These are phyloP conservation scores for Fusarium austroafricanum DNA, from an alignment of 2,329 filamentous ascomycete species.

Conservation along the genomic window DNA sequence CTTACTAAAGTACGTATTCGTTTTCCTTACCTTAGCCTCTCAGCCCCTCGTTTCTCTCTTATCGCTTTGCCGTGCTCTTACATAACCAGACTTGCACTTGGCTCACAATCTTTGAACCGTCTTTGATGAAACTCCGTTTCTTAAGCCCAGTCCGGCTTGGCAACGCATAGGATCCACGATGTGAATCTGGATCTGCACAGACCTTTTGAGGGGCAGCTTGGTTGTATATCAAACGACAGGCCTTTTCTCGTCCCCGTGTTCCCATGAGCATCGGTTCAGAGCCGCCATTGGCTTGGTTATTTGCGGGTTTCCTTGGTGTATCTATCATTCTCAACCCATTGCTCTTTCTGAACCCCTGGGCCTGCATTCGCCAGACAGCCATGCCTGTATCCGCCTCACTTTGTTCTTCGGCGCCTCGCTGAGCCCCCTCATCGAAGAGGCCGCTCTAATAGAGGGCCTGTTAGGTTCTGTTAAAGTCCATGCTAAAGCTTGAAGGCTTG, in stretches of 20 bases:
- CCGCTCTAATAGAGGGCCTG: constrained; percentile 22
- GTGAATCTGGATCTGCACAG: constrained; percentile 30
- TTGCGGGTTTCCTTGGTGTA: not conserved
- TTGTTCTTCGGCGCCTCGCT: constrained; percentile 9
- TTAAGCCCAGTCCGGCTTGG: not conserved
- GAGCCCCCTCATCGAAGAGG: constrained; percentile 30
- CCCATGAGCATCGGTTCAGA: constrained; percentile 33
- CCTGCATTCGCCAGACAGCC: constrained; percentile 21
- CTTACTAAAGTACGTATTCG: constrained; percentile 20
- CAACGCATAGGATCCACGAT: constrained; percentile 8
- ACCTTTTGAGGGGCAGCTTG: constrained; percentile 35
- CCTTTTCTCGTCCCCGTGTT: constrained; percentile 31
- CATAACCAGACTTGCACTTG: constrained; percentile 2
- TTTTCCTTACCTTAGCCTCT: not conserved
- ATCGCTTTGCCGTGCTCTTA: constrained; percentile 14
- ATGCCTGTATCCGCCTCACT: constrained; percentile 27
- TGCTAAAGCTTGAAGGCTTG: constrained; percentile 22
- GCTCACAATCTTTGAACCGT: constrained; percentile 1
- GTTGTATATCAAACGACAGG: constrained; percentile 24
- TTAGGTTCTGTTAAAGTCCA: constrained; percentile 21
- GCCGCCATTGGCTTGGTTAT: constrained; percentile 35
- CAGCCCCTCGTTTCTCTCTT: constrained; percentile 7
- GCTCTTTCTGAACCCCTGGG: not conserved
- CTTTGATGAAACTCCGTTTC: not conserved
- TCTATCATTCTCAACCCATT: not conserved